Evolutionary conservation across 768 basidiomycete species (phyloP).

Genomic region (Calocybe indica): DNA sequence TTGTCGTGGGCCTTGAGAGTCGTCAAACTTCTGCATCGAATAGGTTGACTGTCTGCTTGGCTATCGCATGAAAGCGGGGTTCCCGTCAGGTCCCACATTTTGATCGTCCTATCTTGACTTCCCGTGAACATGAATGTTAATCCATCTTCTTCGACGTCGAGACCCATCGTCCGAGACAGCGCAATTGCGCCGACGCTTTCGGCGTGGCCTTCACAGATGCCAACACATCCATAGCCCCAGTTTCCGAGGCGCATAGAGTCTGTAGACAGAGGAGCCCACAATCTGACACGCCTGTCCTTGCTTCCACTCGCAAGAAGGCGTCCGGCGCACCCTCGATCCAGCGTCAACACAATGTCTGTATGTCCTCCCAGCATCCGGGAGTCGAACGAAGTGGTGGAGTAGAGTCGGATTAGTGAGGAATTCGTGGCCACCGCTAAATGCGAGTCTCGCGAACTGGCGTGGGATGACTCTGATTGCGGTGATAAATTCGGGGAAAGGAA

Average conservation of each 20-base stretch:
- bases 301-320: conserved; percentile 82
- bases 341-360: conserved; percentile 82
- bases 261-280: conserved; percentile 58
- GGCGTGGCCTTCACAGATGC: conserved; percentile 87
- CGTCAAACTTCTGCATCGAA: conserved; percentile 67
- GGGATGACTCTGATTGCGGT: conserved; percentile 7
- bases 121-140: conserved; percentile 86
- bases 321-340: conserved; percentile 66
- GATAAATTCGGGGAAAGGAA: conserved; percentile 51
- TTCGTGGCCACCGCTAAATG: conserved; percentile 96
- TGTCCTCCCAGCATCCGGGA: conserved; percentile 86
- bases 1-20: conserved; percentile 96
- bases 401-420: conserved; percentile 90
- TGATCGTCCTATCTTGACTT: conserved; percentile 95
- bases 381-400: conserved; percentile 71
- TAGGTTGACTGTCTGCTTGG: conserved; percentile 19
- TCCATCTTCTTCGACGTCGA: conserved; percentile 18
- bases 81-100: conserved; percentile 91
- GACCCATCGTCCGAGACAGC: conserved; percentile 52
- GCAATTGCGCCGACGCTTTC: conserved; percentile 91
- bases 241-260: conserved; percentile 11
- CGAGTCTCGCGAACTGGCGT: conserved; percentile 39
- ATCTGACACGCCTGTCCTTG: conserved; percentile 83
- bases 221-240: conserved; percentile 73
- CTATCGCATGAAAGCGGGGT: conserved; percentile 28